These are phyloP conservation scores for Syzygium jambos DNA, from an alignment of 345 rosid genomes.

Conservation along the genomic window DNA sequence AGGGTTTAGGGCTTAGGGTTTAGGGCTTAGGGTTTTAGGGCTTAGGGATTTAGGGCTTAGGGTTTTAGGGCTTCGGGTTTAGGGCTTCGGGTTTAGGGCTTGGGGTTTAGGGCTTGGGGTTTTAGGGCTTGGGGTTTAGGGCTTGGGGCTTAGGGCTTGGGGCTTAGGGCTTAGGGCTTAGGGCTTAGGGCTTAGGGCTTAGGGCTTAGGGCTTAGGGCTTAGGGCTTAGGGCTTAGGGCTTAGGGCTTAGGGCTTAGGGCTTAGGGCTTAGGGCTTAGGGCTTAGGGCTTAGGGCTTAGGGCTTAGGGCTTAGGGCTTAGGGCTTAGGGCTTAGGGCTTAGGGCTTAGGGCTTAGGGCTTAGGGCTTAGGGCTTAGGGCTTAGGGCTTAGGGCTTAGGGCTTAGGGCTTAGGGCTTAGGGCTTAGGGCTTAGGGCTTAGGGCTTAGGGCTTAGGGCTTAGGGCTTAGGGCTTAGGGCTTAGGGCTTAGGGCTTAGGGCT, in stretches of 20 bases:
- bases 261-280: background rate
- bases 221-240: background rate
- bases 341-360: background rate
- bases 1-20: too few relatives aligned
- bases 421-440: background rate
- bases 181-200: background rate
- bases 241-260: background rate
- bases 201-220: background rate
- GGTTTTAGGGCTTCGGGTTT: too few relatives aligned
- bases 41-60: too few relatives aligned
- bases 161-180: background rate
- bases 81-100: too few relatives aligned
- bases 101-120: too few relatives aligned
- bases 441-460: constrained; percentile 7
- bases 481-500: background rate
- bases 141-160: background rate
- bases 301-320: background rate
- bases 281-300: background rate
- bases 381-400: background rate
- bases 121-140: too few relatives aligned
- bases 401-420: background rate
- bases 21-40: too few relatives aligned
- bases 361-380: background rate
- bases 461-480: constrained; percentile 8
- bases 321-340: background rate